A percentile compares a stretch with the other conserved stretches of the same genome.
Conservation (phyloP, 2,329 filamentous ascomycete genomes). For the Basipetospora sp. region DNA sequence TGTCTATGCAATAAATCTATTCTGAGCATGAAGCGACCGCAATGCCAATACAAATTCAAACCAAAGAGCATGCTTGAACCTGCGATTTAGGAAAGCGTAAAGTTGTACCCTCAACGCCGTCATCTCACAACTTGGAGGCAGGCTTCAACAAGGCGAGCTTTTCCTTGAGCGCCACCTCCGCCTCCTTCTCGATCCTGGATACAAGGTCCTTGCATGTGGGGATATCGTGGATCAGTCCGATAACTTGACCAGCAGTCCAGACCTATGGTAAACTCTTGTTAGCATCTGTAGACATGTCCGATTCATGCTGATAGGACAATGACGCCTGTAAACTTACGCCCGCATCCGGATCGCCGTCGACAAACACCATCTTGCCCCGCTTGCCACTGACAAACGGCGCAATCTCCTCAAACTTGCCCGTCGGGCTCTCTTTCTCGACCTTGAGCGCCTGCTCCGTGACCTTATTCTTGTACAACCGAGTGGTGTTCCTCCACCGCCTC, state of each 20-base stretch:
- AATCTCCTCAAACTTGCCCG: slow-evolving; percentile 79
- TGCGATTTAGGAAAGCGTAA: too few species aligned
- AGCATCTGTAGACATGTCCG: too few species aligned
- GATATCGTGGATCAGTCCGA: slow-evolving; percentile 73
- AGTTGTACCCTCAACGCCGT: not conserved
- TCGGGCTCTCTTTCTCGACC: slow-evolving; percentile 68
- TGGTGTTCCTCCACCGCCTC: slow-evolving; percentile 85
- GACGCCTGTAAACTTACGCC: slow-evolving; percentile 53
- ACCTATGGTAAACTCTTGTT: too few species aligned
- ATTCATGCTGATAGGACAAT: too few species aligned
- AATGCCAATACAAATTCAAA: too few species aligned
- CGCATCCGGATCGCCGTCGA: slow-evolving; percentile 79
- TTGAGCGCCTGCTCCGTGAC: slow-evolving; percentile 66
- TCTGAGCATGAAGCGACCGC: too few species aligned
- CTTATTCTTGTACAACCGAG: slow-evolving; percentile 77
- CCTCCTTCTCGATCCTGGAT: slow-evolving; percentile 62
- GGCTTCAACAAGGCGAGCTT: slow-evolving; percentile 40
- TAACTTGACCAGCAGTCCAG: slow-evolving; percentile 94
- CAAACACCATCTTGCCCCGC: slow-evolving; percentile 77
- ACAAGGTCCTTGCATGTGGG: slow-evolving; percentile 58
- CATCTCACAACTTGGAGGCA: slow-evolving; percentile 41
- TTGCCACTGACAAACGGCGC: slow-evolving; percentile 79
- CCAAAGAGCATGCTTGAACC: too few species aligned
- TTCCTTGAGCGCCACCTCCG: slow-evolving; percentile 48
- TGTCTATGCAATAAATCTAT: too few species aligned